Evolutionary conservation across 2,329 filamentous ascomycete species (phyloP).

Genomic region (Calycina marina): DNA sequence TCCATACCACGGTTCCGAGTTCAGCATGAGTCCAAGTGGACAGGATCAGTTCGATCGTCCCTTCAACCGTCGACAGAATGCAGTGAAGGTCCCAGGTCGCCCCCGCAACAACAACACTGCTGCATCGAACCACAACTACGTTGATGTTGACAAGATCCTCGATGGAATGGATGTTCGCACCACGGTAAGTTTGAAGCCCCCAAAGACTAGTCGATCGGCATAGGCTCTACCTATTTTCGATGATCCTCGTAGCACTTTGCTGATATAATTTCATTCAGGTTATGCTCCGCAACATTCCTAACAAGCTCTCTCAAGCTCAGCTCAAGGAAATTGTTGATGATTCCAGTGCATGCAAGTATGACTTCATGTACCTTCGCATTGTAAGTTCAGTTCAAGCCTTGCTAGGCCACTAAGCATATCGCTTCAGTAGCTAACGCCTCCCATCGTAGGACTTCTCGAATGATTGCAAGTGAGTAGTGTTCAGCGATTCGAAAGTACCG

Average conservation of each 20-base stretch:
- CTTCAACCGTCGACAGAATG: conserved; percentile 25
- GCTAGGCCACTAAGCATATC: background rate
- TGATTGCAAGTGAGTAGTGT: conserved; percentile 67
- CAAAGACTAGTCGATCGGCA: too few relatives aligned
- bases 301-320: conserved; percentile 66
- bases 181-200: conserved; percentile 52
- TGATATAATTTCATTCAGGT: conserved; percentile 36
- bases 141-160: conserved; percentile 44
- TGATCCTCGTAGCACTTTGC: conserved; percentile 1
- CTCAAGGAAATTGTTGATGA: conserved; percentile 69
- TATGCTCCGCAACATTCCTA: conserved; percentile 91
- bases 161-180: conserved; percentile 60
- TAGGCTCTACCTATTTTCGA: too few relatives aligned
- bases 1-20: too few relatives aligned
- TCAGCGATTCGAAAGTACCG: background rate
- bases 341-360: conserved; percentile 68
- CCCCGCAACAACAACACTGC: conserved; percentile 24
- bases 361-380: conserved; percentile 91
- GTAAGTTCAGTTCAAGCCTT: background rate
- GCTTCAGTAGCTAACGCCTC: background rate
- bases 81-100: conserved; percentile 21
- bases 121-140: conserved; percentile 42
- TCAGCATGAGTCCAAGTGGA: too few relatives aligned
- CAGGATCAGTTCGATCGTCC: conserved; percentile 8
- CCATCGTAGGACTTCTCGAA: conserved; percentile 57